Conservation (phyloP, 805 yeast species). For the Candida suzukii region DNA sequence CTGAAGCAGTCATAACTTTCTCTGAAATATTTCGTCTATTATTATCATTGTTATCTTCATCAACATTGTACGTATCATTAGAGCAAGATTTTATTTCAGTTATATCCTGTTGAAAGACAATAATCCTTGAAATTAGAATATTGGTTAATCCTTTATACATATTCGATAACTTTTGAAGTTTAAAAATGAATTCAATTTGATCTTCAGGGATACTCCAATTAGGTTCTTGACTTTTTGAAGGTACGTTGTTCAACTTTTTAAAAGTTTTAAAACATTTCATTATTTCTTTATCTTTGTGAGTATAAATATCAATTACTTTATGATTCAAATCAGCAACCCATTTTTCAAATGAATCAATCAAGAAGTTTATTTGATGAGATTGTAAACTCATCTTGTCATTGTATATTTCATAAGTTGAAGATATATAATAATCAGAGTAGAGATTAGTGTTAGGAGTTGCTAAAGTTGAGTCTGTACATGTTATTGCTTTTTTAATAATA, state of each 20-base stretch:
- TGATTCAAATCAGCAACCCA: not conserved
- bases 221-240: slow-evolving; percentile 2
- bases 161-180: slow-evolving; percentile 2
- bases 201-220: not conserved
- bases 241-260: not conserved
- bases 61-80: not conserved
- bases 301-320: slow-evolving; percentile 3
- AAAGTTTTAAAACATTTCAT: not conserved
- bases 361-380: not conserved
- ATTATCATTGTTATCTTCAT: not conserved
- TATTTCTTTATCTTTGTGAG: not conserved
- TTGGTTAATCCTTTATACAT: not conserved
- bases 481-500: not conserved
- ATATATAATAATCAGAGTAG: slow-evolving; percentile 17
- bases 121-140: not conserved
- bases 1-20: too few relatives aligned
- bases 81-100: not conserved
- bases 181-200: slow-evolving; percentile 2
- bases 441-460: slow-evolving; percentile 17
- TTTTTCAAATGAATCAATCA: not conserved
- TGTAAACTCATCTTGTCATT: slow-evolving; percentile 10
- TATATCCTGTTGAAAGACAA: not conserved
- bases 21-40: too few relatives aligned
- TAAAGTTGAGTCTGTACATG: not conserved
- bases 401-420: slow-evolving; percentile 17